These are phyloP conservation scores for Neoscytalidium dimidiatum DNA, from an alignment of 2,329 filamentous ascomycete genomes.

Conservation along the genomic window DNA sequence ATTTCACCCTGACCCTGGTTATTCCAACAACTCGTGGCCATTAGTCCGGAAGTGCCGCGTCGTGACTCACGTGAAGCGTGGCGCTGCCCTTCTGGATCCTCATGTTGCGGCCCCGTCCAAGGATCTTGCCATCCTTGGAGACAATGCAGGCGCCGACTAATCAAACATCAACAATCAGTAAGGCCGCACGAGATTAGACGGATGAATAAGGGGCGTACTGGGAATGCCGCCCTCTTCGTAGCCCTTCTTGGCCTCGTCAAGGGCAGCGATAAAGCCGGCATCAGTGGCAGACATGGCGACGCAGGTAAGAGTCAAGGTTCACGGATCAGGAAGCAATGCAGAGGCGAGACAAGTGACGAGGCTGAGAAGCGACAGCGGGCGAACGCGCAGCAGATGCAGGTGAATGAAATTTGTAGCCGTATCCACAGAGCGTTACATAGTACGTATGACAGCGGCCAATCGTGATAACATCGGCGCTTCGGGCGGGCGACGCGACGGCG, in stretches of 20 bases:
- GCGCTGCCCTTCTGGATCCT: constrained; percentile 71
- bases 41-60: constrained; percentile 9
- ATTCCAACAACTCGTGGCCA: constrained; percentile 6
- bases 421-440: constrained; percentile 17
- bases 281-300: constrained; percentile 31
- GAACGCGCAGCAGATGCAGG: background rate
- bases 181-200: background rate
- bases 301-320: background rate
- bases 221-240: constrained; percentile 60
- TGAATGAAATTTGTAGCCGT: constrained; percentile 3
- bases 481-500: background rate
- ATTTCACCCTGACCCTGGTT: constrained; percentile 65
- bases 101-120: constrained; percentile 75
- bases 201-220: constrained; percentile 23
- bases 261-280: constrained; percentile 57
- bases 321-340: background rate
- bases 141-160: constrained; percentile 61
- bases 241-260: constrained; percentile 59
- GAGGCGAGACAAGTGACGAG: background rate
- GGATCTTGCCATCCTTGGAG: constrained; percentile 67
- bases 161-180: constrained; percentile 23
- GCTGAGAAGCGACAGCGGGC: background rate
- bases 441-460: constrained; percentile 15
- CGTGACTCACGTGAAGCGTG: constrained; percentile 65
- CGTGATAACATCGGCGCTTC: constrained; percentile 16